A percentile compares a stretch with the other conserved stretches of the same genome.
Conservation (phyloP, 495 filamentous ascomycete genomes). For the Penicillium daleae region DNA sequence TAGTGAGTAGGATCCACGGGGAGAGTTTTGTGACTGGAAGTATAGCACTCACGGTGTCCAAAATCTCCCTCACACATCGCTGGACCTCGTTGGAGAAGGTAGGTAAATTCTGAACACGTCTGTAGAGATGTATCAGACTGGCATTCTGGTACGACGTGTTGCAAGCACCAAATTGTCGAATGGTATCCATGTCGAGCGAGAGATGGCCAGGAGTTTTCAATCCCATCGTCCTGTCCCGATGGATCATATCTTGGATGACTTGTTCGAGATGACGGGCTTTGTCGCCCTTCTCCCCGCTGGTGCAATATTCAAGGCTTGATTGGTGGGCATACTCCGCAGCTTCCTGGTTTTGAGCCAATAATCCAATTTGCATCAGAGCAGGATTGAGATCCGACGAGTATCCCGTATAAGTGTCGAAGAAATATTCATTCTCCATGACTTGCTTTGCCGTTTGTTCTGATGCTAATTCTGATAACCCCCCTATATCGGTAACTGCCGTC, state of each 20-base stretch:
- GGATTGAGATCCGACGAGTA: conserved; percentile 24
- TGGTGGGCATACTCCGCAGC: not conserved
- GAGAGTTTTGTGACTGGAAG: conserved; percentile 19
- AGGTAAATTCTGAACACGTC: conserved; percentile 9
- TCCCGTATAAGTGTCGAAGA: conserved; percentile 23
- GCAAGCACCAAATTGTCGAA: conserved; percentile 19
- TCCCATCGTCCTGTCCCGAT: conserved; percentile 12
- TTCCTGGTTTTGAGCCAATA: conserved; percentile 2
- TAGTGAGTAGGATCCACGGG: conserved; percentile 25
- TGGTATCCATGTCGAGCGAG: not conserved
- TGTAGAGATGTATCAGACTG: conserved; percentile 18
- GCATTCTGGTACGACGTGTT: conserved; percentile 23
- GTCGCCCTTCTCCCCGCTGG: not conserved
- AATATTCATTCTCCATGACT: conserved; percentile 6
- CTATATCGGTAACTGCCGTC: conserved; percentile 19
- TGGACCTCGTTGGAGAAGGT: conserved; percentile 15
- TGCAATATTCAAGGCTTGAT: not conserved
- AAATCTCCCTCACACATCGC: conserved; percentile 17
- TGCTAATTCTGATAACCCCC: not conserved
- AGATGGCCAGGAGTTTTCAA: conserved; percentile 9
- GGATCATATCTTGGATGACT: conserved; percentile 17
- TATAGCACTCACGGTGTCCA: conserved; percentile 19
- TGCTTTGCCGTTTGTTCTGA: not conserved
- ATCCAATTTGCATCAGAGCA: conserved; percentile 17
- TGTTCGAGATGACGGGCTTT: conserved; percentile 7